Percentiles rank a stretch among this genome's conserved stretches.
phyloP scores from a whole-genome alignment of 768 basidiomycete genomes.

The Tephrocybe sp. region DNA sequence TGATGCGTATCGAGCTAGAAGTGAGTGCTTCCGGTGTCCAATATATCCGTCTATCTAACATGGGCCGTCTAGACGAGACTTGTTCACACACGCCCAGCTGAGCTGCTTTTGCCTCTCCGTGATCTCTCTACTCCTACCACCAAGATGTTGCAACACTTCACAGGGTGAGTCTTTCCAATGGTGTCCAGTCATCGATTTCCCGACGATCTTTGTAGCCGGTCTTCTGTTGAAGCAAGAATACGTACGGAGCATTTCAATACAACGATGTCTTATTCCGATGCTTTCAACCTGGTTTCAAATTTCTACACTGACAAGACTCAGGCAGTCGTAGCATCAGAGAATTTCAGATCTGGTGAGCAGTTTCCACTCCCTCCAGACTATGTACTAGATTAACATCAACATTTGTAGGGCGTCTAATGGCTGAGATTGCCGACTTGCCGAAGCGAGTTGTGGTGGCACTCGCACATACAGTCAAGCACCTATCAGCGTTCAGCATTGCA shows the following conservation, averaged over 20 bases:
- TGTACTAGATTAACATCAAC: not conserved
- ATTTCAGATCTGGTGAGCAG: conserved; percentile 42
- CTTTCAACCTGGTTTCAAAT: conserved; percentile 63
- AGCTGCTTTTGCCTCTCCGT: conserved; percentile 65
- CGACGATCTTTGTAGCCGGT: conserved; percentile 29
- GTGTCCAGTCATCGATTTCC: not conserved
- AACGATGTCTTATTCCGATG: conserved; percentile 60
- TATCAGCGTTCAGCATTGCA: conserved; percentile 73
- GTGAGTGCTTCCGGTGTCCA: conserved; percentile 32
- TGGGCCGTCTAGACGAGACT: conserved; percentile 76
- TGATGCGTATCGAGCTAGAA: conserved; percentile 90
- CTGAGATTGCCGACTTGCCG: conserved; percentile 64
- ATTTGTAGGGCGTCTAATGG: conserved; percentile 57
- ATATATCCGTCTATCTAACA: not conserved
- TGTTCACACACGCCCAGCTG: conserved; percentile 80
- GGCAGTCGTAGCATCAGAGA: conserved; percentile 38
- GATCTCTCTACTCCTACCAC: conserved; percentile 69
- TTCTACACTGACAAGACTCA: conserved; percentile 64
- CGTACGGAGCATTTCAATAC: conserved; percentile 65
- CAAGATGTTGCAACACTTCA: conserved; percentile 73
- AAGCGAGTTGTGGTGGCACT: conserved; percentile 69
- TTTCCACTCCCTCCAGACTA: conserved; percentile 2
- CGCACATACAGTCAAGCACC: conserved; percentile 70
- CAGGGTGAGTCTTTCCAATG: conserved; percentile 44
- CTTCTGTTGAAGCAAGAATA: conserved; percentile 40